Evolutionary conservation across 208 protist genomes (phyloP), one percentile per base, ranked within the genome.

Genomic region (Crithidia bombi): DNA sequence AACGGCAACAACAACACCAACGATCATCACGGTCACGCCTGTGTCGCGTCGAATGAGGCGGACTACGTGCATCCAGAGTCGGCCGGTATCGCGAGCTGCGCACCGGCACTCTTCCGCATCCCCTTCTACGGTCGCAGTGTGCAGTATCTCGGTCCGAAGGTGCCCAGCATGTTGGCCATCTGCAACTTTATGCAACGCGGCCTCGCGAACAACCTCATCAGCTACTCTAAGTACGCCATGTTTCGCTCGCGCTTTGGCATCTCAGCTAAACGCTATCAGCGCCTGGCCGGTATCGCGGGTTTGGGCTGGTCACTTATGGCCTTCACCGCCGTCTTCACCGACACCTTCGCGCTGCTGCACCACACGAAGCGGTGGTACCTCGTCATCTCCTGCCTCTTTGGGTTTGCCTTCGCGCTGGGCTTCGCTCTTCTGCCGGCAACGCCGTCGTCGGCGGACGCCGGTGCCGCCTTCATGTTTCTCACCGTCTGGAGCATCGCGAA

Each of bases 351-450:
- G 19, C 43, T 86, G 9, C 44, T 83, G 15, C 68, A 76, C 41
- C 83, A 84, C 73, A 82, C 69, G 56, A 86, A 90, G 73, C 76
- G 81, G n/a, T 86, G 75, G 74, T 82, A 86, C 74, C 76, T 82
- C 62, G 52, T 78, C 19, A n/a, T 75, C 15, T 82, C 79, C 1
- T 73, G 69, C 47, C 52, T 86, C n/a, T 19, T 81, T 44, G 76
- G 76, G 32, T 47, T 62, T 17, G 69, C 35, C 28, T 68, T 80
- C 30, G 70, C 71, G 3, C 15, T 86, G 7, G 73, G 46, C 25
- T 86, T 72, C 39, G 81, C 51, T 2, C 47, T 83, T 9, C 79
- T 87, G 36, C 85, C 85, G 14, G 67, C 70, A 4, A 70, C 69
- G 51, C 32, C 14, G 17, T 73, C 64, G 4, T 78, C 71, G 23